Percentiles rank a stretch among this genome's conserved stretches.
Evolutionary conservation across 176 grass and related monocot species (phyloP).

Genomic region (Raddia distichophylla): DNA sequence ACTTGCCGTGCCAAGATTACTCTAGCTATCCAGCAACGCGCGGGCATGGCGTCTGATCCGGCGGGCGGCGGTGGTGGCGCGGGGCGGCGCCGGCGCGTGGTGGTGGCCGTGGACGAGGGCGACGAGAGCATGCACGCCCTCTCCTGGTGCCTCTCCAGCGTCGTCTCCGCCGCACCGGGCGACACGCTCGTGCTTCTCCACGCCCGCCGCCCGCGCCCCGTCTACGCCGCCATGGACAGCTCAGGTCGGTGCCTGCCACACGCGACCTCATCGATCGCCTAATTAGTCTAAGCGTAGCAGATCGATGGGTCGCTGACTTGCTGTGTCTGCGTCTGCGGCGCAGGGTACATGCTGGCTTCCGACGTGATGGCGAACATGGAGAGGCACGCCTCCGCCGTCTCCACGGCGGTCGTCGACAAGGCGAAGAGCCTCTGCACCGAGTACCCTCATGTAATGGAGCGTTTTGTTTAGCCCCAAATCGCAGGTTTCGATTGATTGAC

Average conservation of each 20-base stretch:
- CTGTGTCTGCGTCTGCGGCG: too few relatives aligned
- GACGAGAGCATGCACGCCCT: slow-evolving; percentile 62
- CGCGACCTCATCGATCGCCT: neutral
- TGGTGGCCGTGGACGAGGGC: slow-evolving; percentile 61
- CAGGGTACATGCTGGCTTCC: slow-evolving; percentile 54
- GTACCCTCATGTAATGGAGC: slow-evolving; percentile 4
- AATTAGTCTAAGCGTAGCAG: neutral
- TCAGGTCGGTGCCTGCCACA: slow-evolving; percentile 24
- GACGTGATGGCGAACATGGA: slow-evolving; percentile 52
- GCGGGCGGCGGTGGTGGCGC: neutral
- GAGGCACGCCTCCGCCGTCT: slow-evolving; percentile 39
- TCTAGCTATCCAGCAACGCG: too few relatives aligned
- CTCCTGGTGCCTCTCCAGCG: slow-evolving; percentile 63
- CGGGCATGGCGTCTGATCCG: too few relatives aligned
- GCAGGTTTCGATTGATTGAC: too few relatives aligned
- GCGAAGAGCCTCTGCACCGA: slow-evolving; percentile 48
- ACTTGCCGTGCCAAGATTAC: too few relatives aligned
- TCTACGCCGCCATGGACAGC: slow-evolving; percentile 55
- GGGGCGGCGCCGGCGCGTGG: slow-evolving; percentile 49
- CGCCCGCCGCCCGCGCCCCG: slow-evolving; percentile 48
- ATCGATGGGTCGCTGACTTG: neutral
- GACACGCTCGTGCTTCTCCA: slow-evolving; percentile 50
- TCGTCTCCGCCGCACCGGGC: slow-evolving; percentile 16
- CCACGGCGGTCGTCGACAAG: slow-evolving; percentile 40
- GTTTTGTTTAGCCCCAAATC: neutral